Conservation (phyloP, 2,329 filamentous ascomycete species). For the Cordyceps sp. region DNA sequence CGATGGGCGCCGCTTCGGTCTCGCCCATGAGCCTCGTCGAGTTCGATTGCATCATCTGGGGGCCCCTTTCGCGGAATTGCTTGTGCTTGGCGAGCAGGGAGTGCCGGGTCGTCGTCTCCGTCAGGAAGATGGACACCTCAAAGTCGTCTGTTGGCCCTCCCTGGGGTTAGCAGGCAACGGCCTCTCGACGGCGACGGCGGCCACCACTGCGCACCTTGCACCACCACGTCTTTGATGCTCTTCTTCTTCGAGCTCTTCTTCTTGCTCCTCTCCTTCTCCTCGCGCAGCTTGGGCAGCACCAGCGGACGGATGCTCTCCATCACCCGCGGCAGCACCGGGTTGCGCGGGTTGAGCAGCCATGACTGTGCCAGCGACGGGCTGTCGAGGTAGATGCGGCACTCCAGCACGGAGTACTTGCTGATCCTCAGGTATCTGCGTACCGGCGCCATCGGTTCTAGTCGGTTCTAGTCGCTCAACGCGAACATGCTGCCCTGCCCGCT, state of each 20-base stretch:
- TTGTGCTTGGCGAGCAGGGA: slow-evolving; percentile 78
- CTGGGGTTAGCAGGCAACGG: slow-evolving; percentile 2
- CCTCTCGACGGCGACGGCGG: background rate
- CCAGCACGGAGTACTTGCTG: slow-evolving; percentile 84
- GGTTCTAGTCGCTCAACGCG: too few species aligned
- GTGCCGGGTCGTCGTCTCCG: slow-evolving; percentile 70
- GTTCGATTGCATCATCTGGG: slow-evolving; percentile 40
- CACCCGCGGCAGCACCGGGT: slow-evolving; percentile 64
- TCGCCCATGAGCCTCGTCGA: slow-evolving; percentile 43
- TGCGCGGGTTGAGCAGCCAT: slow-evolving; percentile 66
- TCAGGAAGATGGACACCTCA: slow-evolving; percentile 86
- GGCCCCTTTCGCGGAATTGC: slow-evolving; percentile 44
- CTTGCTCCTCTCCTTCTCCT: slow-evolving; percentile 52
- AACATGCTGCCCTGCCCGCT: too few species aligned
- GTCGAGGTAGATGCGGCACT: slow-evolving; percentile 91
- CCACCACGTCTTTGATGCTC: slow-evolving; percentile 73
- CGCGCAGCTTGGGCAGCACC: slow-evolving; percentile 77
- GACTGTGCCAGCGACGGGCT: slow-evolving; percentile 67
- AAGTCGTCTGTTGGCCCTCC: slow-evolving; percentile 56
- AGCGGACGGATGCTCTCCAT: slow-evolving; percentile 73
- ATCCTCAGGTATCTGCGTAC: slow-evolving; percentile 82
- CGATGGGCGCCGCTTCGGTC: slow-evolving; percentile 34
- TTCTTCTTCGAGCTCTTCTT: slow-evolving; percentile 58
- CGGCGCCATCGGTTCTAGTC: slow-evolving; percentile 64
- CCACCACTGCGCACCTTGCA: slow-evolving; percentile 43